These are phyloP conservation scores for Wickerhamiella infanticola DNA, from an alignment of 1,139 yeast genomes.

Conservation along the genomic window DNA sequence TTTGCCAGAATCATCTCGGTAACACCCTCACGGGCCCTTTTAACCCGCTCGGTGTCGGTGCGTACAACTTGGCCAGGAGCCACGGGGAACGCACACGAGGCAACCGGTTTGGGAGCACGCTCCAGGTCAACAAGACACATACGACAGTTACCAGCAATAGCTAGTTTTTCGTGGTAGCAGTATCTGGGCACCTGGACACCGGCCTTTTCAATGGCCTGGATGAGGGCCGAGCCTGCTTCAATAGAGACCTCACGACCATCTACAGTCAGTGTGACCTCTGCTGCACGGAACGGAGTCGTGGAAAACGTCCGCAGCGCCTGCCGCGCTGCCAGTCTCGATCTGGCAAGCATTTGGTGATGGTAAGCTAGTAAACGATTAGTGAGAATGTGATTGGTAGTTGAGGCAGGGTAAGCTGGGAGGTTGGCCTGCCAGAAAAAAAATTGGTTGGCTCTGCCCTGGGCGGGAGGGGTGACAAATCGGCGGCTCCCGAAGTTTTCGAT, in stretches of 20 bases:
- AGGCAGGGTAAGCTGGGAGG: slow-evolving; percentile 1
- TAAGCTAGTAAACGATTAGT: slow-evolving; percentile 1
- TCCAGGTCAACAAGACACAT: slow-evolving; percentile 89
- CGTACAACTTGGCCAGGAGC: slow-evolving; percentile 80
- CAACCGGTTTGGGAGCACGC: slow-evolving; percentile 79
- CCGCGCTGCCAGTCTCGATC: slow-evolving; percentile 5
- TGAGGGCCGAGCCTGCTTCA: slow-evolving; percentile 78
- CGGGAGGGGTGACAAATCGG: background rate
- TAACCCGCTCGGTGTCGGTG: slow-evolving; percentile 66
- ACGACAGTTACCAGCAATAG: slow-evolving; percentile 90
- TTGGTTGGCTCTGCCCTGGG: no score
- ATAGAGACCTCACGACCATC: slow-evolving; percentile 66
- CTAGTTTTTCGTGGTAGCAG: slow-evolving; percentile 83
- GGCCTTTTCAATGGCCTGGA: slow-evolving; percentile 86
- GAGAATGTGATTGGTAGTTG: slow-evolving; percentile 1
- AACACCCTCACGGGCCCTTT: slow-evolving; percentile 79
- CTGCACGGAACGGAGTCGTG: slow-evolving; percentile 4
- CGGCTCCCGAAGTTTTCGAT: background rate
- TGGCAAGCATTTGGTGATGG: slow-evolving; percentile 1
- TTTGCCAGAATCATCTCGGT: slow-evolving; percentile 79
- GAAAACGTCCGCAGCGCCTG: slow-evolving; percentile 10
- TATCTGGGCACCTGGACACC: slow-evolving; percentile 80
- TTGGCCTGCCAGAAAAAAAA: background rate
- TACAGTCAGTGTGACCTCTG: slow-evolving; percentile 56
- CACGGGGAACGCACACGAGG: slow-evolving; percentile 86